Evolutionary conservation across 2,329 filamentous ascomycete species (phyloP).

Genomic region (Pyricularia pennisetigena): DNA sequence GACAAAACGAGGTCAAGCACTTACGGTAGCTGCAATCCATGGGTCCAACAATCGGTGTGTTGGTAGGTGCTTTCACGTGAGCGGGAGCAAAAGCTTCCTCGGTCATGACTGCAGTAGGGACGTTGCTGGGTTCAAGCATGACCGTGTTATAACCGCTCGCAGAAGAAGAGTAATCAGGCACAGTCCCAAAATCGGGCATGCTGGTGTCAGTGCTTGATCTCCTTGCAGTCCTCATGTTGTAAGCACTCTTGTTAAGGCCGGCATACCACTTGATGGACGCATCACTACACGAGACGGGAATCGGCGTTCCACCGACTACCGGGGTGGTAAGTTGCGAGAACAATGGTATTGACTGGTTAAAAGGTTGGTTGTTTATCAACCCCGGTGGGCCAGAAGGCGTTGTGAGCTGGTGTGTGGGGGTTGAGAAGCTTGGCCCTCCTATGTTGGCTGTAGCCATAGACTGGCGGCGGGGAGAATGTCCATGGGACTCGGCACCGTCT

Average conservation of each 20-base stretch:
- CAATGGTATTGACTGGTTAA: background rate
- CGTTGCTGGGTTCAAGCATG: constrained; percentile 15
- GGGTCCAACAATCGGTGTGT: constrained; percentile 26
- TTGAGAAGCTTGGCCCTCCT: background rate
- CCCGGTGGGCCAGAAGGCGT: background rate
- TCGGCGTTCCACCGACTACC: constrained; percentile 9
- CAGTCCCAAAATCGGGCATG: constrained; percentile 28
- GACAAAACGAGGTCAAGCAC: background rate
- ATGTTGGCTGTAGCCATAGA: constrained; percentile 6
- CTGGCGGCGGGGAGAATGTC: constrained; percentile 48
- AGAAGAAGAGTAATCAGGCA: constrained; percentile 8
- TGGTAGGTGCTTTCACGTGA: constrained; percentile 28
- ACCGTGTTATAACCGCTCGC: constrained; percentile 9
- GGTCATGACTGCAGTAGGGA: constrained; percentile 19
- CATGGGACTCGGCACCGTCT: constrained; percentile 43
- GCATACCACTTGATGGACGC: constrained; percentile 13
- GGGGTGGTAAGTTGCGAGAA: background rate
- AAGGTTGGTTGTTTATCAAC: background rate
- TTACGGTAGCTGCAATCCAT: background rate
- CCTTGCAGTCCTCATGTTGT: constrained; percentile 8
- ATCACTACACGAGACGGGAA: constrained; percentile 18
- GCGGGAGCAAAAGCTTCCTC: constrained; percentile 20
- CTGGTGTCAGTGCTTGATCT: constrained; percentile 27
- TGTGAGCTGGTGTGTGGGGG: background rate
- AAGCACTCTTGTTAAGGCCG: background rate